A percentile compares a stretch with the other conserved stretches of the same genome.
Evolutionary conservation across 1,284 basidiomycete genomes (phyloP).

Genomic region (Grifola frondosa): DNA sequence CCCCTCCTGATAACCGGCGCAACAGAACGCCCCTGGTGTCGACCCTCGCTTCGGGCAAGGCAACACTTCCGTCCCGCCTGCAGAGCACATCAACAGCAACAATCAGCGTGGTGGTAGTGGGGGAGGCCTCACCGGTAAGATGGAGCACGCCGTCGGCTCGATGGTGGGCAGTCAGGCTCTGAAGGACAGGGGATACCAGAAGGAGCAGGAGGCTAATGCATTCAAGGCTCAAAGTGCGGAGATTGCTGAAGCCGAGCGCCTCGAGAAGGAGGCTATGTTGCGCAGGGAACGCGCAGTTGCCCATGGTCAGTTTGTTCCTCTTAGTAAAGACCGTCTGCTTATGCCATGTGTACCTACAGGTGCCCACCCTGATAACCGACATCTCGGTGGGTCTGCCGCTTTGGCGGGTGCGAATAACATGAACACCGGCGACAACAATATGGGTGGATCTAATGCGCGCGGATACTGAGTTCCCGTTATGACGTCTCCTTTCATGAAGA

Average conservation of each 20-base stretch:
- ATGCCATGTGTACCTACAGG: constrained; percentile 17
- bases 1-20: background rate
- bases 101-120: constrained; percentile 19
- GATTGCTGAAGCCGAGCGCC: constrained; percentile 52
- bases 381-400: constrained; percentile 20
- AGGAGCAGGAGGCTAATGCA: constrained; percentile 52
- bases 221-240: constrained; percentile 48
- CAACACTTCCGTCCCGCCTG: constrained; percentile 21
- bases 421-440: too few relatives aligned
- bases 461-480: too few relatives aligned
- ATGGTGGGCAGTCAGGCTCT: constrained; percentile 47
- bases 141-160: constrained; percentile 48
- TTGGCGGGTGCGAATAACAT: too few relatives aligned
- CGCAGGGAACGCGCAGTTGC: constrained; percentile 53
- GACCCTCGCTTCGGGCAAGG: constrained; percentile 1
- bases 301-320: constrained; percentile 36
- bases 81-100: constrained; percentile 22
- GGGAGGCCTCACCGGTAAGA: constrained; percentile 42
- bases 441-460: too few relatives aligned
- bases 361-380: constrained; percentile 38
- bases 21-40: background rate
- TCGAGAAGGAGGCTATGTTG: constrained; percentile 49
- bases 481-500: too few relatives aligned
- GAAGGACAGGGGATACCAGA: constrained; percentile 51
- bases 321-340: background rate